These are phyloP conservation scores for Penicillium sp. DNA, from an alignment of 2,329 filamentous ascomycete genomes.

Conservation along the genomic window DNA sequence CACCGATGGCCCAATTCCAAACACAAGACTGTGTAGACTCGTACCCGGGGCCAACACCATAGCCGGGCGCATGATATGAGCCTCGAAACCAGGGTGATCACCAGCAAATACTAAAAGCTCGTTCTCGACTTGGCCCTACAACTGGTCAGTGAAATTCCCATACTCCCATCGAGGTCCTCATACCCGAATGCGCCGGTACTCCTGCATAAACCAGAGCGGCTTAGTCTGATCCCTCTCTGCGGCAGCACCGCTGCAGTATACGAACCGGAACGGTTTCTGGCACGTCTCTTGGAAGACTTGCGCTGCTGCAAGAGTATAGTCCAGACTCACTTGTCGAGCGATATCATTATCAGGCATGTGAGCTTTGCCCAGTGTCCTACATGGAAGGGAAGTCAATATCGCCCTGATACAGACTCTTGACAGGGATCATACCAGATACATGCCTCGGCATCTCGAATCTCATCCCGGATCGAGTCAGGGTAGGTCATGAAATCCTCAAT, in stretches of 20 bases:
- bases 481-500: constrained; percentile 49
- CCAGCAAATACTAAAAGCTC: constrained; percentile 10
- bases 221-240: constrained; percentile 15
- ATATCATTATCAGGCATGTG: constrained; percentile 3
- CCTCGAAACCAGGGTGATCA: constrained; percentile 8
- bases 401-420: background rate
- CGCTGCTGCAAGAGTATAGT: constrained; percentile 6
- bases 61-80: constrained; percentile 17
- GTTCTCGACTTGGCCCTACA: constrained; percentile 17
- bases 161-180: background rate
- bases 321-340: constrained; percentile 8
- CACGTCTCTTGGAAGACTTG: constrained; percentile 4
- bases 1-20: constrained; percentile 13
- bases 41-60: constrained; percentile 9
- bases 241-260: constrained; percentile 15
- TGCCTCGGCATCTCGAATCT: constrained; percentile 37
- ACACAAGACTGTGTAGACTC: constrained; percentile 7
- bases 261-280: constrained; percentile 12
- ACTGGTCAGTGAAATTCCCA: background rate
- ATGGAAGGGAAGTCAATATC: background rate
- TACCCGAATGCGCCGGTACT: constrained; percentile 15
- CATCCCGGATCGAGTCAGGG: constrained; percentile 37
- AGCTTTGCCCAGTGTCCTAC: constrained; percentile 13
- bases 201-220: constrained; percentile 14
- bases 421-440: constrained; percentile 37